These are phyloP conservation scores for Letharia lupina DNA, from an alignment of 495 filamentous ascomycete species.

Conservation along the genomic window DNA sequence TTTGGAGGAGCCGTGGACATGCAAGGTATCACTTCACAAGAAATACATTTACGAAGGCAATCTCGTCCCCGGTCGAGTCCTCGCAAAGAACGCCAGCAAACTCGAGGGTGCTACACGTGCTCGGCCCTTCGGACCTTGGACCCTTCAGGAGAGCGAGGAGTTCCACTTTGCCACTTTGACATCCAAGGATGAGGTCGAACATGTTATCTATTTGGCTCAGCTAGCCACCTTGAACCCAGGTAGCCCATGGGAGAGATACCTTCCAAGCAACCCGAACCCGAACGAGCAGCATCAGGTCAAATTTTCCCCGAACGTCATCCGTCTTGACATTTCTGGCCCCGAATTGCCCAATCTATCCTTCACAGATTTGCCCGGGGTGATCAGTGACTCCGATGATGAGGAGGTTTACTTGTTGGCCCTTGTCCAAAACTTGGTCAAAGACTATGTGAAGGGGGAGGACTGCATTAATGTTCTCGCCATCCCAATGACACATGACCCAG, in stretches of 20 bases:
- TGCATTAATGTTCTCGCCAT: constrained; percentile 68
- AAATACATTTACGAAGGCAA: constrained; percentile 43
- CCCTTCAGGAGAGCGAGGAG: constrained; percentile 30
- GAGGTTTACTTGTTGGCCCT: constrained; percentile 51
- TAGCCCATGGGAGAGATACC: not conserved
- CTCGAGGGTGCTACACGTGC: constrained; percentile 24
- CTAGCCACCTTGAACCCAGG: constrained; percentile 60
- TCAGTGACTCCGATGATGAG: constrained; percentile 57
- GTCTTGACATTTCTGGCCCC: constrained; percentile 62
- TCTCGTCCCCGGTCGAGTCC: constrained; percentile 7
- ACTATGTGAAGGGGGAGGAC: constrained; percentile 55
- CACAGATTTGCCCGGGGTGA: constrained; percentile 74
- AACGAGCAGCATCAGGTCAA: constrained; percentile 39
- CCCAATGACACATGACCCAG: constrained; percentile 65
- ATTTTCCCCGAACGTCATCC: constrained; percentile 72
- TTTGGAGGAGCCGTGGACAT: constrained; percentile 45
- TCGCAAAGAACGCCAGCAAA: no score
- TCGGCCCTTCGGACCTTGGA: constrained; percentile 42
- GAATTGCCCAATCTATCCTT: constrained; percentile 63
- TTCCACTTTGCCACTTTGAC: constrained; percentile 36
- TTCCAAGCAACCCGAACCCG: constrained; percentile 6
- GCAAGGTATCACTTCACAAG: constrained; percentile 50
- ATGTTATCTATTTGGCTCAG: constrained; percentile 59
- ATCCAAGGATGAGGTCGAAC: constrained; percentile 44
- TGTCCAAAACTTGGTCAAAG: constrained; percentile 56